Evolutionary conservation across 306 rosid genomes (phyloP).

Genomic region (Glycine tomentella): DNA sequence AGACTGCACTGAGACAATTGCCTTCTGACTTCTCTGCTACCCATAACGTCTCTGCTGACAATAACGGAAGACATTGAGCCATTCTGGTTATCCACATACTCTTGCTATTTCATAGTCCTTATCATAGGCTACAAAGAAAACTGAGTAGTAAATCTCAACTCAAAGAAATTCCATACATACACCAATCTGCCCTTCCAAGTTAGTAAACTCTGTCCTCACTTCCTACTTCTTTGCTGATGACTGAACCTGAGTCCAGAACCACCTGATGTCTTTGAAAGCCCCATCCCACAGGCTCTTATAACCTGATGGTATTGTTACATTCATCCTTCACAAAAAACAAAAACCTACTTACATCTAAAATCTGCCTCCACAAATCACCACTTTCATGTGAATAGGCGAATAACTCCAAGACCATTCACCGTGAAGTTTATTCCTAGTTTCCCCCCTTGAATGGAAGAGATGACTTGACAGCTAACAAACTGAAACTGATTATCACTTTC

Average conservation of each 20-base stretch:
- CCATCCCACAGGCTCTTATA: neutral
- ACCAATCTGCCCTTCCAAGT: neutral
- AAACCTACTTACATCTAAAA: too few species aligned
- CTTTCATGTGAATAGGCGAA: neutral
- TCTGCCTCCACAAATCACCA: neutral
- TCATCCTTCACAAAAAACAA: neutral
- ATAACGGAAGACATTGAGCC: neutral
- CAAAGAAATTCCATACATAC: neutral
- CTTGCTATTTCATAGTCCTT: neutral
- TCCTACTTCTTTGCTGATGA: neutral
- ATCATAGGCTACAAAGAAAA: too few species aligned
- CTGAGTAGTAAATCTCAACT: neutral
- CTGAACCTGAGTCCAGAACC: neutral
- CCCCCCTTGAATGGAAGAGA: constrained; percentile 2
- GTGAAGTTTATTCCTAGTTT: constrained; percentile 9
- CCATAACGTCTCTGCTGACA: constrained; percentile 7
- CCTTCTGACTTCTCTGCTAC: neutral
- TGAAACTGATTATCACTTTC: constrained; percentile 18
- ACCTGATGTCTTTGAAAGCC: neutral
- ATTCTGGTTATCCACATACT: neutral
- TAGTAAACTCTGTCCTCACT: neutral
- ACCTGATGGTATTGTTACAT: neutral
- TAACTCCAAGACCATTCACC: constrained; percentile 16
- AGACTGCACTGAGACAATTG: neutral
- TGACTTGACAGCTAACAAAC: neutral